Conservation (phyloP, 805 yeast species). For the Jamesozyma hellenica region DNA sequence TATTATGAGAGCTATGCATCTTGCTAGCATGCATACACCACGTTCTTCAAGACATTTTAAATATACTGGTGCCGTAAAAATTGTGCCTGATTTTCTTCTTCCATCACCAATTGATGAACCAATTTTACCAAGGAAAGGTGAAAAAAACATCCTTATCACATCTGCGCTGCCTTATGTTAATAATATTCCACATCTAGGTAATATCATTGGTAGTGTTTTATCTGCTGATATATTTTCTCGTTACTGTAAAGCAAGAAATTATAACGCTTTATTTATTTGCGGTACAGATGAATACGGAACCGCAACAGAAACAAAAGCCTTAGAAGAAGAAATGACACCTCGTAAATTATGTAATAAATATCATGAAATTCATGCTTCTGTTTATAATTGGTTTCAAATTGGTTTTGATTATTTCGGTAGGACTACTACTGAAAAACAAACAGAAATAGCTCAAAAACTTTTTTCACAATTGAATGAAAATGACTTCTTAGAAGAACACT, state of each 20-base stretch:
- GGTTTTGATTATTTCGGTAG: conserved; percentile 92
- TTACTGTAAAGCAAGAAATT: conserved; percentile 77
- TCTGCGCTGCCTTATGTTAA: conserved; percentile 96
- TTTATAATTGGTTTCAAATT: conserved; percentile 93
- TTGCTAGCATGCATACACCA: conserved; percentile 33
- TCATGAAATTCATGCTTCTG: conserved; percentile 71
- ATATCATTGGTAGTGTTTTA: conserved; percentile 86
- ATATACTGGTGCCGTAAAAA: conserved; percentile 33
- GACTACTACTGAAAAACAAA: conserved; percentile 84
- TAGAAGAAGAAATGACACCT: conserved; percentile 86
- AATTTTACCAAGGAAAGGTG: conserved; percentile 55
- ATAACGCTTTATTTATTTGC: conserved; percentile 75
- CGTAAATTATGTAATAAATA: conserved; percentile 82
- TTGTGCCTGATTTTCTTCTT: conserved; percentile 19
- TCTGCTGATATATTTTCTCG: conserved; percentile 90
- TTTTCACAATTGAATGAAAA: conserved; percentile 64
- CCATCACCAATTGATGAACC: conserved; percentile 24
- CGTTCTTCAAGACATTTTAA: conserved; percentile 21
- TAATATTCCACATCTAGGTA: conserved; percentile 95
- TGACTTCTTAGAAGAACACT: conserved; percentile 71
- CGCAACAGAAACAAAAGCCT: conserved; percentile 95
- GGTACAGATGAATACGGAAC: conserved; percentile 99
- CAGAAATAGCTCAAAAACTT: conserved; percentile 89
- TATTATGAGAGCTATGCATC: conserved; percentile 37
- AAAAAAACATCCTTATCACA: conserved; percentile 76